Evolutionary conservation across 176 grass and related monocot species (phyloP).

Genomic region (Typha latifolia): DNA sequence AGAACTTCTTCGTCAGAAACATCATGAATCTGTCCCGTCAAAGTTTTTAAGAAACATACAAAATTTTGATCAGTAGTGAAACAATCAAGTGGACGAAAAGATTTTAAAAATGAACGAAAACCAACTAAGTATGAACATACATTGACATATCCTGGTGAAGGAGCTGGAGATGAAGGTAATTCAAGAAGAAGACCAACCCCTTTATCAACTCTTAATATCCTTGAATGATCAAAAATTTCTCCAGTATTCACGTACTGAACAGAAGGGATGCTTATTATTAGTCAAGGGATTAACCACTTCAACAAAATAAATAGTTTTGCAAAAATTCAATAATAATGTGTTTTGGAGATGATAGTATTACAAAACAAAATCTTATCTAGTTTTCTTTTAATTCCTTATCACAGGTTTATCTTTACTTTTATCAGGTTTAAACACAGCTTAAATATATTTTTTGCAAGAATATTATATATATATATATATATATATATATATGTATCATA

Average conservation of each 20-base stretch:
- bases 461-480: slow-evolving; percentile 1
- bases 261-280: slow-evolving; percentile 1
- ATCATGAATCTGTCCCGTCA: slow-evolving; percentile 49
- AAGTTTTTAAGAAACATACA: background rate
- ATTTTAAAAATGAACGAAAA: background rate
- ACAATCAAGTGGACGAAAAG: background rate
- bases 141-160: slow-evolving; percentile 72
- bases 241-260: slow-evolving; percentile 68
- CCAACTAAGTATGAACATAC: slow-evolving; percentile 41
- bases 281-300: background rate
- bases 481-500: no score
- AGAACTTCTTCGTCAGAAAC: slow-evolving; percentile 65
- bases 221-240: slow-evolving; percentile 77
- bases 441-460: slow-evolving; percentile 2
- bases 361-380: no score
- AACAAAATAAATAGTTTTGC: no score
- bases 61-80: background rate
- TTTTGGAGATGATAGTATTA: no score
- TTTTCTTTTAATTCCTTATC: no score
- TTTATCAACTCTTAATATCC: slow-evolving; percentile 76
- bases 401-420: no score
- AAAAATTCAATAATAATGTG: no score
- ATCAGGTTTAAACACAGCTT: background rate
- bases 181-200: slow-evolving; percentile 76
- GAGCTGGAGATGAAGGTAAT: slow-evolving; percentile 62